Percentiles rank a stretch among this genome's conserved stretches.
Conservation (phyloP, 306 rosid genomes). For the Citrullus amarus region DNA sequence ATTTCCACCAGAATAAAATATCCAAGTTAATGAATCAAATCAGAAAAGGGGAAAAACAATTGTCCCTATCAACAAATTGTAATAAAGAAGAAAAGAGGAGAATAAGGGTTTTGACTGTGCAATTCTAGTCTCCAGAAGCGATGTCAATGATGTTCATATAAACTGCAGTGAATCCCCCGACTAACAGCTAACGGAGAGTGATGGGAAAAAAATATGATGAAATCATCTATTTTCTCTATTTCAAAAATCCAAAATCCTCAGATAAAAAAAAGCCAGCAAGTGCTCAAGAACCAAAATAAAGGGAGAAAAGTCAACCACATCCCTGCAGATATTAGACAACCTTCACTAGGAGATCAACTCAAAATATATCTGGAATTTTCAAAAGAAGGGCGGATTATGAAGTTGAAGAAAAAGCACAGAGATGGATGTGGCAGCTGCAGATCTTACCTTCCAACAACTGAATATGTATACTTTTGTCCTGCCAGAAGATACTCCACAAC, state of each 20-base stretch:
- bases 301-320: neutral
- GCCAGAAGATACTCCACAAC: conserved; percentile 61
- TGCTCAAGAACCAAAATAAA: neutral
- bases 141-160: neutral
- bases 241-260: neutral
- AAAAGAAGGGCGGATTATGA: neutral
- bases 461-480: conserved; percentile 63
- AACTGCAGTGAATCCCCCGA: neutral
- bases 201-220: neutral
- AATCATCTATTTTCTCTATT: neutral
- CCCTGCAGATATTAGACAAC: neutral
- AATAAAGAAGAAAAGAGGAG: neutral
- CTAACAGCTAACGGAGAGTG: neutral
- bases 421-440: conserved; percentile 2
- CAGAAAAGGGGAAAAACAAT: neutral
- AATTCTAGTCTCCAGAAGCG: neutral
- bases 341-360: neutral
- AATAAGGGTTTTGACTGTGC: neutral
- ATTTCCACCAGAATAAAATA: conserved; percentile 17
- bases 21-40: neutral
- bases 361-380: neutral
- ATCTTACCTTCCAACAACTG: conserved; percentile 68
- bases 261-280: neutral
- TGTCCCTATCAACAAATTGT: neutral
- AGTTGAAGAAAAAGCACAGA: neutral